These are phyloP conservation scores for Gastrodia elata DNA, from an alignment of 106 monocot species.

Conservation along the genomic window DNA sequence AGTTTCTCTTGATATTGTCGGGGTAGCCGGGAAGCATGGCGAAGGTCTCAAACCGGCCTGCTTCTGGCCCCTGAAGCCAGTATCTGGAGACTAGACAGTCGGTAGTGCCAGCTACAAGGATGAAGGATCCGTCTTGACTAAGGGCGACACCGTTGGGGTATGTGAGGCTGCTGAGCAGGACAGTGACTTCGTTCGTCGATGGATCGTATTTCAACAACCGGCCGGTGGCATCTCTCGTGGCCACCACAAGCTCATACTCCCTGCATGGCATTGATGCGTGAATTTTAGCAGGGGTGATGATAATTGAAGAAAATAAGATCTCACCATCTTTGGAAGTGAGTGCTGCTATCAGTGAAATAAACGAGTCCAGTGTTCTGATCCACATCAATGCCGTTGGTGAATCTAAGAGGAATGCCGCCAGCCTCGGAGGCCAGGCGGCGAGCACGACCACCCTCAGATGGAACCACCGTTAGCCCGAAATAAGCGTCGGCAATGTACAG, in stretches of 20 bases:
- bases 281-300: not conserved
- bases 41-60: conserved; percentile 10
- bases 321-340: conserved; percentile 23
- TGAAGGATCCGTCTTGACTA: conserved; percentile 12
- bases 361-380: conserved; percentile 41
- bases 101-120: conserved; percentile 15
- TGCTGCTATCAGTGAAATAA: conserved; percentile 56
- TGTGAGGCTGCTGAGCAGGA: conserved; percentile 11
- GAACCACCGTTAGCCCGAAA: conserved; percentile 28
- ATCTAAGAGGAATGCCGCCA: conserved; percentile 18
- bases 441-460: conserved; percentile 27
- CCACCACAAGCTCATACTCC: conserved; percentile 1
- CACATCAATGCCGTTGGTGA: conserved; percentile 58
- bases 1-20: conserved; percentile 20
- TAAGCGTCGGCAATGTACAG: conserved; percentile 51
- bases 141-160: conserved; percentile 23
- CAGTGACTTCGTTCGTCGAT: conserved; percentile 1
- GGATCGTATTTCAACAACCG: conserved; percentile 27
- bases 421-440: conserved; percentile 13
- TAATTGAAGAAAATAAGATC: not conserved
- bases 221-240: conserved; percentile 17
- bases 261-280: conserved; percentile 1
- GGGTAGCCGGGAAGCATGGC: conserved; percentile 23
- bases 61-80: conserved; percentile 20
- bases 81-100: conserved; percentile 9